Evolutionary conservation across 148 eudicot genomes (phyloP).

Genomic region (Euryodendron excelsum): DNA sequence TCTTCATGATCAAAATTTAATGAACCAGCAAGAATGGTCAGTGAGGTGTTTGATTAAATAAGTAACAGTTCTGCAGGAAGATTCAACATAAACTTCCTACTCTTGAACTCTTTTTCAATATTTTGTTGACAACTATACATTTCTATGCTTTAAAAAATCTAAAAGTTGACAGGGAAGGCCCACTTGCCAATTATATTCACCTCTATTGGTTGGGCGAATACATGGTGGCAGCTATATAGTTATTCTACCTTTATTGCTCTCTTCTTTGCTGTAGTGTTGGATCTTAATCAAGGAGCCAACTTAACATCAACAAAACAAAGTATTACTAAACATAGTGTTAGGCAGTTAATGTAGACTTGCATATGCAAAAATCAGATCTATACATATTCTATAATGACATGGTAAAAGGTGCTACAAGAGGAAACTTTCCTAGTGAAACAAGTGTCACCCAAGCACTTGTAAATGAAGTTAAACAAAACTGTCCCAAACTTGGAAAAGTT

Average conservation of each 20-base stretch:
- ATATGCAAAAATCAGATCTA: neutral
- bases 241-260: neutral
- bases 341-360: neutral
- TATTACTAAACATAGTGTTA: neutral
- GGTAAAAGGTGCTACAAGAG: neutral
- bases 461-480: neutral
- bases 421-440: neutral
- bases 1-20: too few species aligned
- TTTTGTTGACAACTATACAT: neutral
- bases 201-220: neutral
- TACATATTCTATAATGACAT: neutral
- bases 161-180: too few species aligned
- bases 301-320: neutral
- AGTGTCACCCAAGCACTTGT: neutral
- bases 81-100: neutral
- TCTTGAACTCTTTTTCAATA: neutral
- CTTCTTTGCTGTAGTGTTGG: neutral
- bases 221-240: neutral
- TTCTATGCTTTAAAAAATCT: too few species aligned
- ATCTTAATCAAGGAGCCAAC: neutral
- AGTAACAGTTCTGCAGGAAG: neutral
- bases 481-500: neutral
- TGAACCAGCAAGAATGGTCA: neutral
- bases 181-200: neutral
- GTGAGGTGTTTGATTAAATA: neutral